These are phyloP conservation scores for Meyerozyma elateridarum DNA, from an alignment of 1,139 yeast species.

Conservation along the genomic window DNA sequence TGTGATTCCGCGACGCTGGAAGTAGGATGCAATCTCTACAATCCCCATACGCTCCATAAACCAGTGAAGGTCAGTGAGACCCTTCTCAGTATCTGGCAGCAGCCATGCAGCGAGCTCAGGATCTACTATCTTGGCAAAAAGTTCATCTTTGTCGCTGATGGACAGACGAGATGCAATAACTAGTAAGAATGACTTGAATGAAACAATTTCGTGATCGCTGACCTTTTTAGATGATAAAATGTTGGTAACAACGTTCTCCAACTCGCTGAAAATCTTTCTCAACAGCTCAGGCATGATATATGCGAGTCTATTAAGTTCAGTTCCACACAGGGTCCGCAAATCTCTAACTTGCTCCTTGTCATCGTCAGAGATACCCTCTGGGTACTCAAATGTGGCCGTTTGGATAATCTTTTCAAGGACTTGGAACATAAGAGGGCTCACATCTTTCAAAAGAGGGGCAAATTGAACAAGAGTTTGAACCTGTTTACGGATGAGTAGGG, in stretches of 20 bases:
- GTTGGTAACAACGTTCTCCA: conserved; percentile 75
- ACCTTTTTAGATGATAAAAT: conserved; percentile 68
- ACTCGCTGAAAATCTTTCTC: conserved; percentile 71
- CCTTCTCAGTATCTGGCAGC: conserved; percentile 85
- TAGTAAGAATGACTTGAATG: conserved; percentile 84
- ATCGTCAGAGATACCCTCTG: conserved; percentile 62
- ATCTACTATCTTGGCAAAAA: conserved; percentile 84
- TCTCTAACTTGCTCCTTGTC: conserved; percentile 80
- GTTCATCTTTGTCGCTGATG: conserved; percentile 60
- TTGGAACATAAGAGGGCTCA: conserved; percentile 66
- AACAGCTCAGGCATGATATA: conserved; percentile 90
- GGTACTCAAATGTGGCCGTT: conserved; percentile 83
- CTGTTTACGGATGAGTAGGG: conserved; percentile 75
- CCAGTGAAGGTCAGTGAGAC: conserved; percentile 87
- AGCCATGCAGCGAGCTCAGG: conserved; percentile 93
- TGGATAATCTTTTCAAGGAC: conserved; percentile 83
- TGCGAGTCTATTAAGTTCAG: conserved; percentile 89
- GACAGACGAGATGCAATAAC: conserved; percentile 89
- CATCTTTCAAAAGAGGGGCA: conserved; percentile 84
- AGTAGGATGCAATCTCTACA: conserved; percentile 87
- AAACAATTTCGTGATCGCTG: conserved; percentile 87
- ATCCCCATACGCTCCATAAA: conserved; percentile 97
- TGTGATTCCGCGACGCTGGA: conserved; percentile 74
- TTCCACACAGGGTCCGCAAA: conserved; percentile 87
- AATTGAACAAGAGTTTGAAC: conserved; percentile 94